Percentiles rank a stretch among this genome's conserved stretches.
phyloP scores from a whole-genome alignment of 1,284 basidiomycete species.

The Ceraceosorus guamensis region DNA sequence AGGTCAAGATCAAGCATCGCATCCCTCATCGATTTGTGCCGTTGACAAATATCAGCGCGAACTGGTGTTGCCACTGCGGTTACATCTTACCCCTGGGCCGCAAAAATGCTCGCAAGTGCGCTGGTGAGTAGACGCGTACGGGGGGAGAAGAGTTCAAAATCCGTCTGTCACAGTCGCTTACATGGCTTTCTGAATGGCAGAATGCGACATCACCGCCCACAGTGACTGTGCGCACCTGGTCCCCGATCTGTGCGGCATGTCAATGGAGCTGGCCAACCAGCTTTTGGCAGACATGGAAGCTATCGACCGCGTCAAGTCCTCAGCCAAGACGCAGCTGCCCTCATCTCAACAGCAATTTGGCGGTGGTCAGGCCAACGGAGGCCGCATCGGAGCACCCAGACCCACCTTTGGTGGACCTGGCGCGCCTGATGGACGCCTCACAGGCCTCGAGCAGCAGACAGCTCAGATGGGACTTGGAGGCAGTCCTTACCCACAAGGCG shows the following conservation, averaged over 20 bases:
- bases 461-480: slow-evolving; percentile 25
- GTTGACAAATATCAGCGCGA: slow-evolving; percentile 92
- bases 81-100: slow-evolving; percentile 87
- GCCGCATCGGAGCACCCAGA: no score
- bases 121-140: slow-evolving; percentile 49
- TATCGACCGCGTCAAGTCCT: slow-evolving; percentile 54
- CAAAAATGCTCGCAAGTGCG: slow-evolving; percentile 91
- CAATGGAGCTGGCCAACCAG: slow-evolving; percentile 97
- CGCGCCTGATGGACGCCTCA: slow-evolving; percentile 14
- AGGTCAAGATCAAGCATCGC: slow-evolving; percentile 97
- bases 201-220: slow-evolving; percentile 94
- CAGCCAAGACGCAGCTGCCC: slow-evolving; percentile 17
- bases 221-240: slow-evolving; percentile 96
- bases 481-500: slow-evolving; percentile 4
- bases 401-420: no score
- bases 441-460: slow-evolving; percentile 33
- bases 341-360: background rate
- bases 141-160: no score
- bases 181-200: slow-evolving; percentile 48
- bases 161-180: background rate
- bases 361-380: no score
- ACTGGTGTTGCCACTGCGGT: slow-evolving; percentile 99
- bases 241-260: slow-evolving; percentile 99
- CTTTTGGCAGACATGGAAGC: slow-evolving; percentile 77
- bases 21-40: slow-evolving; percentile 98